These are phyloP conservation scores for Cicer arietinum DNA, from an alignment of 306 rosid species.

Conservation along the genomic window DNA sequence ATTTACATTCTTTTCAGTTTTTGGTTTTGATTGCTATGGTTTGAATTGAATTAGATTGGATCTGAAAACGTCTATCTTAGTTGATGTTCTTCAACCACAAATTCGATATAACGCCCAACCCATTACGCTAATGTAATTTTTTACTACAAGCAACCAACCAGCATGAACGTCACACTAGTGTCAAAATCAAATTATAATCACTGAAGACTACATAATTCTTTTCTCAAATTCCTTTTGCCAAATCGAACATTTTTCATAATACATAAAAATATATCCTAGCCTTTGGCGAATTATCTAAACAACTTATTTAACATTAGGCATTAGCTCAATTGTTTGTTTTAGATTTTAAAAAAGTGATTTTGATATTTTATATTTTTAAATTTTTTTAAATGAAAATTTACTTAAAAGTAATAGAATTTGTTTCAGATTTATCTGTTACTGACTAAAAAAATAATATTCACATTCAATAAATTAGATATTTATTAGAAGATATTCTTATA, in stretches of 20 bases:
- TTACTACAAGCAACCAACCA: slow-evolving; percentile 56
- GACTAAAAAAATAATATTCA: no score
- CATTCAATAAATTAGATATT: no score
- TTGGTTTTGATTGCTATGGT: no score
- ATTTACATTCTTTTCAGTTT: no score
- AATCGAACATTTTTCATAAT: neutral
- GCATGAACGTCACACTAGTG: slow-evolving; percentile 32
- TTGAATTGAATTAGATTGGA: no score
- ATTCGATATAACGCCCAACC: slow-evolving; percentile 30
- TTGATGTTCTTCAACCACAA: slow-evolving; percentile 29
- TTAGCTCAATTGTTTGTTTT: neutral
- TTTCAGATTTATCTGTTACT: no score
- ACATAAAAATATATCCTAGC: neutral
- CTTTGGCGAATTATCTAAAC: neutral
- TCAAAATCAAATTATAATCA: slow-evolving; percentile 46
- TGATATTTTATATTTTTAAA: no score
- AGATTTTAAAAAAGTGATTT: no score
- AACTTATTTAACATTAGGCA: neutral
- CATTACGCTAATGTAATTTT: slow-evolving; percentile 46
- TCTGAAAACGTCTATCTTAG: no score
- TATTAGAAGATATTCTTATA: no score
- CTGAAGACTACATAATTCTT: neutral
- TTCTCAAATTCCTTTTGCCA: neutral
- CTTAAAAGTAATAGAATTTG: no score
- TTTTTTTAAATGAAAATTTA: no score